These are phyloP conservation scores for Tothia fuscella DNA, from an alignment of 2,329 filamentous ascomycete species.

Conservation along the genomic window DNA sequence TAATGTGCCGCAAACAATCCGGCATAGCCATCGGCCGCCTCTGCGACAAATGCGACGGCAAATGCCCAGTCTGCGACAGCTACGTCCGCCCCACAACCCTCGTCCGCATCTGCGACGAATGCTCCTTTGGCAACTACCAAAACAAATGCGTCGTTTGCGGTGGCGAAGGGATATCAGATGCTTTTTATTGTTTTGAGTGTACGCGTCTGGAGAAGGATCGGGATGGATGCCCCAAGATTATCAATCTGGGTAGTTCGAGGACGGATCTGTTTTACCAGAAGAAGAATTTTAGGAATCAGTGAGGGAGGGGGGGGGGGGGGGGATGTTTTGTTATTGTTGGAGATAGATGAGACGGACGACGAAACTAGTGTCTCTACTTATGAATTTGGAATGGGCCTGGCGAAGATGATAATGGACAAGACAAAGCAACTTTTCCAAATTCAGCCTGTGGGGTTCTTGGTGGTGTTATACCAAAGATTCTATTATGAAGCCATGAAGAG, in stretches of 20 bases:
- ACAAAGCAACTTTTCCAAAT: too few relatives aligned
- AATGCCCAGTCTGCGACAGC: conserved; percentile 97
- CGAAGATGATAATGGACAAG: too few relatives aligned
- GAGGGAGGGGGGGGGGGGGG: neutral
- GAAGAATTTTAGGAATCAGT: conserved; percentile 56
- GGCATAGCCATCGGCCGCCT: conserved; percentile 97
- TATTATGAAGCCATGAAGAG: too few relatives aligned
- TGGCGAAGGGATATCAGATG: conserved; percentile 94
- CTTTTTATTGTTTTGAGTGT: conserved; percentile 99
- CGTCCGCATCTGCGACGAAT: conserved; percentile 98
- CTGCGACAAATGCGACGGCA: conserved; percentile 99
- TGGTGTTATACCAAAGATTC: too few relatives aligned
- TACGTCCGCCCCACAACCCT: conserved; percentile 97
- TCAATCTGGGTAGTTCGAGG: conserved; percentile 88
- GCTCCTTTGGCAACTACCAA: conserved; percentile 98
- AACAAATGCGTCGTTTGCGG: conserved; percentile 99
- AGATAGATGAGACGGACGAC: neutral
- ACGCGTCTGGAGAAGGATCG: conserved; percentile 93
- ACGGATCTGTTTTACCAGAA: conserved; percentile 81
- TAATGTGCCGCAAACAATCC: conserved; percentile 98
- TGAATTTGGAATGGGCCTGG: too few relatives aligned
- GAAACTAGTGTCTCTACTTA: neutral
- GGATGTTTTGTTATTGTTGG: too few relatives aligned
- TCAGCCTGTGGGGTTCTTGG: too few relatives aligned
- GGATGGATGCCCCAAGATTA: conserved; percentile 98